Conservation (phyloP, 306 rosid species). For the Quercus ilex region DNA sequence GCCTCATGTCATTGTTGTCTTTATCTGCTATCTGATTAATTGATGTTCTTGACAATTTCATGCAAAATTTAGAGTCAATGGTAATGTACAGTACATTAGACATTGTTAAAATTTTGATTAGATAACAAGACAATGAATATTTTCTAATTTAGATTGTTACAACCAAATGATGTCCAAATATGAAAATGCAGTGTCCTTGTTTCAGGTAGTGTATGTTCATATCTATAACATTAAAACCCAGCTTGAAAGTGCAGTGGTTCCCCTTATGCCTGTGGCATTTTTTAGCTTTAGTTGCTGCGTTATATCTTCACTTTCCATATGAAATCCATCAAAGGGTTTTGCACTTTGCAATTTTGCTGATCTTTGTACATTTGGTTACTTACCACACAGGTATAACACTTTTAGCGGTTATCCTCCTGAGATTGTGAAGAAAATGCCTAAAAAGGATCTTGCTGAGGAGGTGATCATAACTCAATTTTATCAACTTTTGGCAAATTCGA, state of each 20-base stretch:
- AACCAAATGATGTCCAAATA: background rate
- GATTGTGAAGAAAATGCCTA: conserved; percentile 98
- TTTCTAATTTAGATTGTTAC: background rate
- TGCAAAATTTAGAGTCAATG: background rate
- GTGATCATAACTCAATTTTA: conserved; percentile 40
- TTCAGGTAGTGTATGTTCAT: background rate
- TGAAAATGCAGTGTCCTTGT: background rate
- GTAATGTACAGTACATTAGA: background rate
- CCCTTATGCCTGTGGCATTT: background rate
- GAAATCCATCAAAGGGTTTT: conserved; percentile 1
- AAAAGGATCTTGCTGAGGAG: conserved; percentile 98
- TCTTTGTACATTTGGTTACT: conserved; percentile 28
- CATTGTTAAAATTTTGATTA: background rate
- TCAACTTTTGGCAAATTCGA: background rate
- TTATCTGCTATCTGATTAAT: background rate
- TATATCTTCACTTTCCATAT: background rate
- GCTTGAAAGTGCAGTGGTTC: background rate
- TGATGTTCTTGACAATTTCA: background rate
- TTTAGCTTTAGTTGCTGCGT: background rate
- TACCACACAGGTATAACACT: conserved; percentile 75
- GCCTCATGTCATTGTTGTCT: background rate
- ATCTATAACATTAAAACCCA: background rate
- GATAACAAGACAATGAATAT: background rate
- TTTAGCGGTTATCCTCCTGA: conserved; percentile 97
- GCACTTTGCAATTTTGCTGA: conserved; percentile 1